Evolutionary conservation across 2,329 filamentous ascomycete genomes (phyloP).

Genomic region (Stemphylium vesicarium): DNA sequence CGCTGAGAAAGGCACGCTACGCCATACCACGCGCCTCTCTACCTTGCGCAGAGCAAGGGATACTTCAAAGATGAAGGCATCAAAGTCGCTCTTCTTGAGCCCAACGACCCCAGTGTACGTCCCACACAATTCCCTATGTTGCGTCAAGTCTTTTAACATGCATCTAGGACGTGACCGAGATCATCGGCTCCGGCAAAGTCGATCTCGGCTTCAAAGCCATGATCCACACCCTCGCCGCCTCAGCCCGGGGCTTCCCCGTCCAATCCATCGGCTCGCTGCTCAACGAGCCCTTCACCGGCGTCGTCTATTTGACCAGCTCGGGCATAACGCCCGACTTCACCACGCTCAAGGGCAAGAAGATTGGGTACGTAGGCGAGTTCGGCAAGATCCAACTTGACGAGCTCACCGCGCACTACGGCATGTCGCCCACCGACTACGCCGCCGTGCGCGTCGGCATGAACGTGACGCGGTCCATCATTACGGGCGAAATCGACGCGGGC

Average conservation of each 20-base stretch:
- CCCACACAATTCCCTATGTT: neutral
- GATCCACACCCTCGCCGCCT: conserved; percentile 81
- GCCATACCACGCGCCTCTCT: conserved; percentile 79
- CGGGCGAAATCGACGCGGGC: conserved; percentile 74
- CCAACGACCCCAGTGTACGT: conserved; percentile 74
- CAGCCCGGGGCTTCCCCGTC: conserved; percentile 76
- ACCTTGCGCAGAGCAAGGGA: conserved; percentile 76
- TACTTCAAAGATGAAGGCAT: conserved; percentile 78
- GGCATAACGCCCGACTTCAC: conserved; percentile 78
- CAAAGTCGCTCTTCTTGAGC: conserved; percentile 78
- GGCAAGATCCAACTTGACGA: conserved; percentile 85
- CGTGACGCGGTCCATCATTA: conserved; percentile 76
- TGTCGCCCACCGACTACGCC: conserved; percentile 74
- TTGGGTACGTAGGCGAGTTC: conserved; percentile 81
- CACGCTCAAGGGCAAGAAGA: conserved; percentile 76
- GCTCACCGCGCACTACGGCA: conserved; percentile 77
- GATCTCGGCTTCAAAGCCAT: conserved; percentile 84
- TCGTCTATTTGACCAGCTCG: conserved; percentile 76
- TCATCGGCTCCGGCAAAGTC: conserved; percentile 77
- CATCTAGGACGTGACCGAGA: conserved; percentile 74
- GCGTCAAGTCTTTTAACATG: too few species aligned
- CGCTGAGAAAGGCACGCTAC: conserved; percentile 71
- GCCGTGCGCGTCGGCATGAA: conserved; percentile 83
- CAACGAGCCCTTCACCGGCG: conserved; percentile 80
- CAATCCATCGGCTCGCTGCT: conserved; percentile 75